A percentile compares a stretch with the other conserved stretches of the same genome.
Conservation (phyloP, 306 rosid species). For the Sicyos edulis region DNA sequence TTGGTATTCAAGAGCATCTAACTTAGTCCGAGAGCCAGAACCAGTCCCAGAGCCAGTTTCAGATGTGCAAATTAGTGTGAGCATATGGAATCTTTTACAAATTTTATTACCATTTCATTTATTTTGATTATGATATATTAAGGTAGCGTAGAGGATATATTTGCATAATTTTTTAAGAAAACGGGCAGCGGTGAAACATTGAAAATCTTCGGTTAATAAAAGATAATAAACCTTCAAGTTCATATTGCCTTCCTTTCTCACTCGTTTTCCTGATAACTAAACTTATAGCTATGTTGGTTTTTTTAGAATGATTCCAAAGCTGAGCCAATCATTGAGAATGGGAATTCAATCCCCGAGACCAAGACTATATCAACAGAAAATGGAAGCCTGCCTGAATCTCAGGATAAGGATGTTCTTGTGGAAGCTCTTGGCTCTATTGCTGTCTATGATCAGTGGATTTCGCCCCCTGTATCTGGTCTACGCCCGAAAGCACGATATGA, state of each 20-base stretch:
- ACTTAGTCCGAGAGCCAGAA: conserved; percentile 53
- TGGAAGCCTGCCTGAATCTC: conserved; percentile 55
- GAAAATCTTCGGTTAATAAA: neutral
- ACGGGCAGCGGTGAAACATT: neutral
- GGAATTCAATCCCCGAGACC: conserved; percentile 60
- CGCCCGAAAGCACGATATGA: conserved; percentile 83
- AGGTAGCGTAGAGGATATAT: neutral
- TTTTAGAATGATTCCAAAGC: conserved; percentile 55
- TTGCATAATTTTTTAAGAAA: neutral
- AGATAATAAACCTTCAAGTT: neutral
- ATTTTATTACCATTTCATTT: neutral
- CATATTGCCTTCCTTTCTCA: neutral
- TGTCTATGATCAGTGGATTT: conserved; percentile 80
- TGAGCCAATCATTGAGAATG: conserved; percentile 68
- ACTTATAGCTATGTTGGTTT: conserved; percentile 27
- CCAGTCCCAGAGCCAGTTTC: conserved; percentile 47
- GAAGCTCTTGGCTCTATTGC: conserved; percentile 62
- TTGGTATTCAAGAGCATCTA: conserved; percentile 91
- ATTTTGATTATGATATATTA: neutral
- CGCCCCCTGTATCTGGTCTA: conserved; percentile 65
- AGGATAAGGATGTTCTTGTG: conserved; percentile 69
- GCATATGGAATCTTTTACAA: conserved; percentile 24
- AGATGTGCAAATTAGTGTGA: conserved; percentile 82
- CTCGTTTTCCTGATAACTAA: neutral
- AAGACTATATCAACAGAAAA: conserved; percentile 65